These are phyloP conservation scores for Kwoniella europaea DNA, from an alignment of 768 basidiomycete genomes.

Conservation along the genomic window DNA sequence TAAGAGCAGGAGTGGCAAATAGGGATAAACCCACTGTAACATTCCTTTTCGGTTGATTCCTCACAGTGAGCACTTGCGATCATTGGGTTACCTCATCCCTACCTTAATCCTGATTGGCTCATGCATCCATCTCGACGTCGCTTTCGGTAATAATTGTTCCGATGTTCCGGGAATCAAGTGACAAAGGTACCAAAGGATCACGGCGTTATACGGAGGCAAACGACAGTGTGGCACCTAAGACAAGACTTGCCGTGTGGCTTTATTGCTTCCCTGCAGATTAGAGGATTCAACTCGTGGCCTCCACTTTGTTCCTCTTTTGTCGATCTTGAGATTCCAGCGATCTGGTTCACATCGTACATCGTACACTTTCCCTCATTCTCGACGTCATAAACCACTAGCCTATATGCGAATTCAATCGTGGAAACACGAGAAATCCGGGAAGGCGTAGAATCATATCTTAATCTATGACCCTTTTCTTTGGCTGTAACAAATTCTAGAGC, in stretches of 20 bases:
- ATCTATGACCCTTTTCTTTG: neutral
- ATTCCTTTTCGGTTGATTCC: neutral
- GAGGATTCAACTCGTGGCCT: neutral
- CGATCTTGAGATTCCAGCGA: conserved; percentile 21
- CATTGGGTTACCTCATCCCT: conserved; percentile 8
- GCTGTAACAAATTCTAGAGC: too few species aligned
- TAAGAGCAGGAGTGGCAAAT: neutral
- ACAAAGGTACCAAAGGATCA: conserved; percentile 2
- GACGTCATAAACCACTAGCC: conserved; percentile 8
- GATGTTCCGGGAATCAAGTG: neutral
- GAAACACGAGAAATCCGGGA: conserved; percentile 1
- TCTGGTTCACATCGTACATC: conserved; percentile 10
- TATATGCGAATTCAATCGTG: neutral
- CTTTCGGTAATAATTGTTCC: conserved; percentile 10
- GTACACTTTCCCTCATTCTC: neutral
- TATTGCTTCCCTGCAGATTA: too few species aligned
- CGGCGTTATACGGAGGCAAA: neutral
- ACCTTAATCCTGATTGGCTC: neutral
- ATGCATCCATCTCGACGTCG: neutral
- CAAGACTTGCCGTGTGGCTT: too few species aligned
- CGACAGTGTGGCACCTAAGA: neutral
- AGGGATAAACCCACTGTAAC: neutral
- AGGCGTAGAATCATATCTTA: neutral
- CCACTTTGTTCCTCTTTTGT: neutral
- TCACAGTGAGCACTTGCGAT: too few species aligned